Conservation (phyloP, 495 filamentous ascomycete species). For the Lentithecium fluviatile region DNA sequence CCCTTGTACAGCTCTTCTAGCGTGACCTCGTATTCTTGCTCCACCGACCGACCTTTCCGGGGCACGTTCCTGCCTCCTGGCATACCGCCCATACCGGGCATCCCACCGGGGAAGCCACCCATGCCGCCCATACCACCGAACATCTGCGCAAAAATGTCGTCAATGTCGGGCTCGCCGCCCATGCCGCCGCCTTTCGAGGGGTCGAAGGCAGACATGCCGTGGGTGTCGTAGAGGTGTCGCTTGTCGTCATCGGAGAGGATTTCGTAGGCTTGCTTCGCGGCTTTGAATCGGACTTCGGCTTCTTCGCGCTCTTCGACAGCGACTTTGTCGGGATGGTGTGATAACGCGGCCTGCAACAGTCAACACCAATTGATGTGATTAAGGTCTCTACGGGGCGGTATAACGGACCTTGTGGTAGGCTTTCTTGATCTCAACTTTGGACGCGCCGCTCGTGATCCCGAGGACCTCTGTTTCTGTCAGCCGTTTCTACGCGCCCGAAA, state of each 20-base stretch:
- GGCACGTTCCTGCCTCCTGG: conserved; percentile 57
- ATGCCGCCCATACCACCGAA: conserved; percentile 62
- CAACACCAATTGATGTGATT: background rate
- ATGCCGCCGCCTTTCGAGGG: conserved; percentile 58
- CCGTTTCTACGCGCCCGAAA: conserved; percentile 5
- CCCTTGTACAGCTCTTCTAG: conserved; percentile 97
- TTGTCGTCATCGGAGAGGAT: conserved; percentile 96
- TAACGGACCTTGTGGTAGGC: conserved; percentile 85
- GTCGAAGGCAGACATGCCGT: conserved; percentile 95
- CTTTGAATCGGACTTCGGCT: conserved; percentile 88
- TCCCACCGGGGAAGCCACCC: conserved; percentile 54
- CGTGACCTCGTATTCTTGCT: conserved; percentile 84
- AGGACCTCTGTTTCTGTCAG: conserved; percentile 63
- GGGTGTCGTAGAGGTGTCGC: conserved; percentile 82
- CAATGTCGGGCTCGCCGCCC: conserved; percentile 70
- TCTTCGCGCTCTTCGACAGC: conserved; percentile 77
- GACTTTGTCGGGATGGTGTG: conserved; percentile 94
- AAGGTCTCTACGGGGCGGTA: conserved; percentile 9
- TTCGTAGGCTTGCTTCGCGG: conserved; percentile 89
- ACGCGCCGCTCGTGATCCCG: conserved; percentile 65
- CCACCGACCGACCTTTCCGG: conserved; percentile 74
- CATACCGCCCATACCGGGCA: conserved; percentile 55
- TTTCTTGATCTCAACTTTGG: conserved; percentile 87
- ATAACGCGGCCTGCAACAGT: conserved; percentile 71
- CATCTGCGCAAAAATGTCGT: conserved; percentile 92